Percentiles rank a stretch among this genome's conserved stretches.
Conservation (phyloP, 805 yeast species). For the fission yeast (Schizosaccharomyces pombe) region DNA sequence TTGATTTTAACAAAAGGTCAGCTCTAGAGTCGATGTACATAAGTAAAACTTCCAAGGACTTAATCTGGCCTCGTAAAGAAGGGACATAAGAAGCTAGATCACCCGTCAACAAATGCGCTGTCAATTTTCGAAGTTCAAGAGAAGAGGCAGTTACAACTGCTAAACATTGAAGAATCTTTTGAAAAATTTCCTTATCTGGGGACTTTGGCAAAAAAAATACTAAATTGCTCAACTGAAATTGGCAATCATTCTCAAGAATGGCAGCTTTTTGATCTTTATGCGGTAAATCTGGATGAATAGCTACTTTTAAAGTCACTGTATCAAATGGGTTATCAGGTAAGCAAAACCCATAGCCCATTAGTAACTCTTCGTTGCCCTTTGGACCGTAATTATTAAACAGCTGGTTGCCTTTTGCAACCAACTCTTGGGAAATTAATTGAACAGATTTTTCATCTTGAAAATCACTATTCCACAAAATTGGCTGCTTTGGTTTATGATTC, state of each 20-base stretch:
- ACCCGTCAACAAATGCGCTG: background rate
- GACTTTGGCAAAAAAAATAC: background rate
- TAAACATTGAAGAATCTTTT: slow-evolving; percentile 5
- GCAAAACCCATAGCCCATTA: slow-evolving; percentile 65
- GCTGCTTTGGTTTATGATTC: slow-evolving; percentile 41
- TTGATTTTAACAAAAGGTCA: background rate
- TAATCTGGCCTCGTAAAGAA: background rate
- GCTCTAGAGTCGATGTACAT: background rate
- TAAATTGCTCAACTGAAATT: background rate
- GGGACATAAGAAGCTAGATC: background rate
- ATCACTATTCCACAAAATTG: slow-evolving; percentile 36
- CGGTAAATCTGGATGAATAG: background rate
- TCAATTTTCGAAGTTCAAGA: background rate
- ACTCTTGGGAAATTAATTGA: slow-evolving; percentile 15
- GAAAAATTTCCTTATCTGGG: slow-evolving; percentile 11
- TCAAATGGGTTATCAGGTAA: slow-evolving; percentile 29
- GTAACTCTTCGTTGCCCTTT: slow-evolving; percentile 61
- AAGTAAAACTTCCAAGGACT: background rate
- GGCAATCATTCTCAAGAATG: background rate
- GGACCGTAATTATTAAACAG: slow-evolving; percentile 68
- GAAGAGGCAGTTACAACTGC: background rate
- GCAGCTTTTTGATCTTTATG: background rate
- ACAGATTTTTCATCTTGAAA: slow-evolving; percentile 8
- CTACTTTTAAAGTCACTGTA: slow-evolving; percentile 37
- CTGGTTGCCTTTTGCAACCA: slow-evolving; percentile 21